Percentiles rank a stretch among this genome's conserved stretches.
phyloP scores from a whole-genome alignment of 768 basidiomycete species.

The Dictyophora rubrovolvata region DNA sequence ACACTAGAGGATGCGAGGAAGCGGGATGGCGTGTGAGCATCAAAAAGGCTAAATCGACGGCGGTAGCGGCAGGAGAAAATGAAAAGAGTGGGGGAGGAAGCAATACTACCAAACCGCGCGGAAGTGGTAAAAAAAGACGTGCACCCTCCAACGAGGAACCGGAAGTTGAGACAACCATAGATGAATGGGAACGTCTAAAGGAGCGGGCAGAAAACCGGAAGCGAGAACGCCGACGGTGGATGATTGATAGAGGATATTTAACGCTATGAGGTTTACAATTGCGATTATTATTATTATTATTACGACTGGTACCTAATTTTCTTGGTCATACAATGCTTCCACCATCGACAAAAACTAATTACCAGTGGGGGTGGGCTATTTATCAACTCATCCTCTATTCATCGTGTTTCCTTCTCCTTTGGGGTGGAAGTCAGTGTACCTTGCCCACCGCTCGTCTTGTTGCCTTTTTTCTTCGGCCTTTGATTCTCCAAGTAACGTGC shows the following conservation, averaged over 20 bases:
- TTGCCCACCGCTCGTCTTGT: slow-evolving; percentile 89
- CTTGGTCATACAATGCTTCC: neutral
- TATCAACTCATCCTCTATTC: slow-evolving; percentile 69
- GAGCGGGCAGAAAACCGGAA: slow-evolving; percentile 32
- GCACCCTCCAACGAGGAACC: neutral
- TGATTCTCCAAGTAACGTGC: slow-evolving; percentile 52
- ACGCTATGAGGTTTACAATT: slow-evolving; percentile 8
- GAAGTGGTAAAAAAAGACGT: neutral
- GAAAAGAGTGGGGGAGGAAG: neutral
- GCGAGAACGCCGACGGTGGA: slow-evolving; percentile 44
- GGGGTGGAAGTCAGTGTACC: slow-evolving; percentile 75
- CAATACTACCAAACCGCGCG: neutral
- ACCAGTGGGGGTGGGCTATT: no score
- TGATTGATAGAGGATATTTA: slow-evolving; percentile 12
- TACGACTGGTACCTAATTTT: neutral
- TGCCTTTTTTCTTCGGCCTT: slow-evolving; percentile 67
- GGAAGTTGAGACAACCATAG: slow-evolving; percentile 18
- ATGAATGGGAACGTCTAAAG: slow-evolving; percentile 22
- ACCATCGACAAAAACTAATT: no score
- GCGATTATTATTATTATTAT: neutral
- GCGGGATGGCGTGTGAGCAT: slow-evolving; percentile 30
- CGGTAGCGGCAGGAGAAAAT: neutral
- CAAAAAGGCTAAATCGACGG: neutral
- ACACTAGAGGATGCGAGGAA: slow-evolving; percentile 59
- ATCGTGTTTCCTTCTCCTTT: slow-evolving; percentile 94